Evolutionary conservation across 2,329 filamentous ascomycete species (phyloP).

Genomic region (Epichloe scottii): DNA sequence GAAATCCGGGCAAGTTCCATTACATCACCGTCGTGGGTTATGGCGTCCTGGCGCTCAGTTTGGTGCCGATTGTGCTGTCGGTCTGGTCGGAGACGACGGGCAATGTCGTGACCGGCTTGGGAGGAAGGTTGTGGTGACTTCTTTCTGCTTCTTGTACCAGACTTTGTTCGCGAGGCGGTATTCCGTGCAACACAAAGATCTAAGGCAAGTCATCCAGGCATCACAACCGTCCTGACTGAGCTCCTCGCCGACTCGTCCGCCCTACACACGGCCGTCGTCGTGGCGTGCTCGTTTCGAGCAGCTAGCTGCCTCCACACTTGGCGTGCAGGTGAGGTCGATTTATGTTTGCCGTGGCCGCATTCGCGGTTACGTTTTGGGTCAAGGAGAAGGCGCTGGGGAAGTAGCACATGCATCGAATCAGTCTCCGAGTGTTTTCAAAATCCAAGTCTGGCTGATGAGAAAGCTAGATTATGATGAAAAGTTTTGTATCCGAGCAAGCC

Average conservation of each 20-base stretch:
- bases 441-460: too few species aligned
- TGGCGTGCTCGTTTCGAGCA: slow-evolving; percentile 62
- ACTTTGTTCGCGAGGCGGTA: too few species aligned
- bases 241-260: slow-evolving; percentile 56
- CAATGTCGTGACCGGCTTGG: slow-evolving; percentile 35
- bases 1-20: too few species aligned
- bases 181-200: too few species aligned
- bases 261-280: slow-evolving; percentile 57
- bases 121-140: slow-evolving; percentile 23
- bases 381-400: slow-evolving; percentile 41
- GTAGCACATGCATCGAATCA: slow-evolving; percentile 7
- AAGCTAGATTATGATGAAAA: not conserved
- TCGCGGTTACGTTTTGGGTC: slow-evolving; percentile 36
- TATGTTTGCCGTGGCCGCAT: slow-evolving; percentile 36
- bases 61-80: too few species aligned
- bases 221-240: slow-evolving; percentile 60
- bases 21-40: too few species aligned
- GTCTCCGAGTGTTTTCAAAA: too few species aligned
- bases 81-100: slow-evolving; percentile 23
- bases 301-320: slow-evolving; percentile 49
- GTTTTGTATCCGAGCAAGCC: not conserved
- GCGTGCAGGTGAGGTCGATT: slow-evolving; percentile 49
- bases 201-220: slow-evolving; percentile 27
- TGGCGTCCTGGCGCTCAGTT: too few species aligned
- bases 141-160: not conserved